phyloP scores from a whole-genome alignment of 2,329 filamentous ascomycete genomes.

The Epichloe uncinata region DNA sequence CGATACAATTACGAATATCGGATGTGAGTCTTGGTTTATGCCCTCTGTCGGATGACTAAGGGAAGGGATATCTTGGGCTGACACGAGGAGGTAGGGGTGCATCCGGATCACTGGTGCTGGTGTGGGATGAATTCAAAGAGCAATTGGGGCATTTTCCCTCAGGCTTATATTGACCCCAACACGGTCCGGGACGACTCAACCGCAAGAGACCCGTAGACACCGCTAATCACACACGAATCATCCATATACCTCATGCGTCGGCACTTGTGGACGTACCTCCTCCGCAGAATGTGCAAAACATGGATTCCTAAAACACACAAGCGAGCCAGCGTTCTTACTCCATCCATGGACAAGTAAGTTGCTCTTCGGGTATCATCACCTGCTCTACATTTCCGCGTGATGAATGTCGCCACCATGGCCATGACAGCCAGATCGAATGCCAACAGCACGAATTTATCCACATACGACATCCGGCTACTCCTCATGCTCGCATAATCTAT shows the following conservation, averaged over 20 bases:
- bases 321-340: neutral
- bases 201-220: neutral
- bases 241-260: no score
- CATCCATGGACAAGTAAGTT: neutral
- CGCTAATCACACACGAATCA: no score
- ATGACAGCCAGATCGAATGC: neutral
- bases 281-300: neutral
- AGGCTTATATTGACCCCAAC: conserved; percentile 32
- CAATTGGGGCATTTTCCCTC: conserved; percentile 39
- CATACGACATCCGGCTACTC: neutral
- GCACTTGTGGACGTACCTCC: no score
- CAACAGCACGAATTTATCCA: neutral
- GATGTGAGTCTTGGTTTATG: conserved; percentile 27
- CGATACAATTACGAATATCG: conserved; percentile 54
- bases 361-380: neutral
- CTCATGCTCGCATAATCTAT: neutral
- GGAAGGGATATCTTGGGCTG: neutral
- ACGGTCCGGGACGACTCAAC: conserved; percentile 24
- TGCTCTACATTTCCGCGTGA: neutral
- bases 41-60: neutral
- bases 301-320: neutral
- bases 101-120: conserved; percentile 43
- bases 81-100: conserved; percentile 22
- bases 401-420: neutral
- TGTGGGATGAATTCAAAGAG: conserved; percentile 37